Evolutionary conservation across 2,329 filamentous ascomycete genomes (phyloP).

Genomic region (Colletotrichum lupini): DNA sequence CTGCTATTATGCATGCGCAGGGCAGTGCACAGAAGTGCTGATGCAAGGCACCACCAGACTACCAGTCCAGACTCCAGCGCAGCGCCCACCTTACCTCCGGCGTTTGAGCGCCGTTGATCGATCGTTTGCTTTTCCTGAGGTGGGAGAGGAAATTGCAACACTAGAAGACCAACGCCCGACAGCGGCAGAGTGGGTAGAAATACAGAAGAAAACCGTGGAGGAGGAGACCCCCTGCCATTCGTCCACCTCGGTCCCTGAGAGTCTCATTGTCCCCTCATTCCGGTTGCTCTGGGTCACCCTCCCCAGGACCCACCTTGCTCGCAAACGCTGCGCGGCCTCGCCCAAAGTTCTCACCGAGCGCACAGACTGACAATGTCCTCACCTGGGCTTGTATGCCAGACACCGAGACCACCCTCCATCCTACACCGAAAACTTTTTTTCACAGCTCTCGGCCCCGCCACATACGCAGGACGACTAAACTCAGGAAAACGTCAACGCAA

Average conservation of each 20-base stretch:
- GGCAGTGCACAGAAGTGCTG: constrained; percentile 15
- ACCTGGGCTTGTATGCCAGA: not conserved
- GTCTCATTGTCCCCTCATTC: constrained; percentile 30
- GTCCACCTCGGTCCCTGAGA: constrained; percentile 17
- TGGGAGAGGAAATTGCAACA: constrained; percentile 15
- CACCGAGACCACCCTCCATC: not conserved
- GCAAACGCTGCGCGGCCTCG: constrained; percentile 2
- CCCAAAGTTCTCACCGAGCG: not conserved
- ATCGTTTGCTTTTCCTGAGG: constrained; percentile 11
- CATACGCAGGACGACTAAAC: not conserved
- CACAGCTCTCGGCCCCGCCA: constrained; percentile 12
- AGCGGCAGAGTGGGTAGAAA: too few species aligned
- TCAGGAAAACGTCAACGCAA: constrained; percentile 1
- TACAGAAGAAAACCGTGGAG: too few species aligned
- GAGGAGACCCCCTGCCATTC: constrained; percentile 19
- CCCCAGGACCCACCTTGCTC: not conserved
- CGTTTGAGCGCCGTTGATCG: not conserved
- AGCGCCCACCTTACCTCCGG: constrained; percentile 6
- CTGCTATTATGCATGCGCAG: constrained; percentile 1
- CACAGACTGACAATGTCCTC: not conserved
- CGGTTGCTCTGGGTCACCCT: not conserved
- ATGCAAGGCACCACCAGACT: constrained; percentile 23
- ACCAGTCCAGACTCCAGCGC: not conserved
- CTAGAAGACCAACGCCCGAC: not conserved
- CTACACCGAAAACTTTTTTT: constrained; percentile 34